Evolutionary conservation across 2,329 filamentous ascomycete species (phyloP).

Genomic region (Cercospora sp.): DNA sequence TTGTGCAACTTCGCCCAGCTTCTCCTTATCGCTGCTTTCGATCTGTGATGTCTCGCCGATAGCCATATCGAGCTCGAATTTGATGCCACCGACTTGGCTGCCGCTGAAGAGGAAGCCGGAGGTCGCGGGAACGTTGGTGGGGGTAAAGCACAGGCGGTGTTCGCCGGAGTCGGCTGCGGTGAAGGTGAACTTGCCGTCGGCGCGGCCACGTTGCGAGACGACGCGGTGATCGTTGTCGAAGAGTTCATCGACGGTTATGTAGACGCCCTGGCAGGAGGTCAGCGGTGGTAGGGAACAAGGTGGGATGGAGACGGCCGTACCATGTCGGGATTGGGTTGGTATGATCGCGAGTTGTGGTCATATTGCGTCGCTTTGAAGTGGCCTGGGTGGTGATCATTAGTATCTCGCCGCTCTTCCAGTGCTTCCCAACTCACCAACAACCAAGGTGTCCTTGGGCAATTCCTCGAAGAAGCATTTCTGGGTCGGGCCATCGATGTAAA

Average conservation of each 20-base stretch:
- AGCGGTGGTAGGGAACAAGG: constrained; percentile 6
- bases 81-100: constrained; percentile 71
- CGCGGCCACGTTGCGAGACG: constrained; percentile 76
- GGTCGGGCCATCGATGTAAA: constrained; percentile 83
- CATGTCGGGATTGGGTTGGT: constrained; percentile 67
- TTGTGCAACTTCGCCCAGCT: constrained; percentile 84
- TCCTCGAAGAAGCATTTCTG: constrained; percentile 99
- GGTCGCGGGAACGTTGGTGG: constrained; percentile 69
- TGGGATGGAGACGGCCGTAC: constrained; percentile 20
- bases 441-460: constrained; percentile 92
- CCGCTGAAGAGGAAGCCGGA: constrained; percentile 70
- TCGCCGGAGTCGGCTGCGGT: constrained; percentile 91
- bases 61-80: constrained; percentile 81
- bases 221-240: constrained; percentile 99
- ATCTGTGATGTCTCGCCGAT: constrained; percentile 95
- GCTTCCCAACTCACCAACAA: constrained; percentile 65
- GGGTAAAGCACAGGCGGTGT: constrained; percentile 92
- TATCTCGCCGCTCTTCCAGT: too few relatives aligned
- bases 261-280: constrained; percentile 59
- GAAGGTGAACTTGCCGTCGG: constrained; percentile 88
- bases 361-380: constrained; percentile 86
- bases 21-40: constrained; percentile 88
- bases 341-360: constrained; percentile 67
- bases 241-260: constrained; percentile 91
- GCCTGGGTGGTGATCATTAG: constrained; percentile 47